Evolutionary conservation across 164 flowering plant genomes (phyloP).

Genomic region (Annona squamosa): DNA sequence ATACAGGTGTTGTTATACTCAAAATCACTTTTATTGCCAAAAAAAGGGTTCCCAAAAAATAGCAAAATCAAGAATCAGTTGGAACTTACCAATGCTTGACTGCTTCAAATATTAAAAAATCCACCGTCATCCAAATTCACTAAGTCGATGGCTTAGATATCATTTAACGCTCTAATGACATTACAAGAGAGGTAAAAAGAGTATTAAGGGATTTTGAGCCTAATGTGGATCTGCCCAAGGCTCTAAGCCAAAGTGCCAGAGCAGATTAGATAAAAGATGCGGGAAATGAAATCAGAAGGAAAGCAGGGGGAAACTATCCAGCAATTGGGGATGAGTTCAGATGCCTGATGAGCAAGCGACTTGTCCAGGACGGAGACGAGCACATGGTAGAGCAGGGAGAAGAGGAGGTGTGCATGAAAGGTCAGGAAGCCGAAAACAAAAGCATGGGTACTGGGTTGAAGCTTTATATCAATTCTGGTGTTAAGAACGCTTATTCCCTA

Average conservation of each 20-base stretch:
- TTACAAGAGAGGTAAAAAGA: background rate
- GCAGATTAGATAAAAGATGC: constrained; percentile 44
- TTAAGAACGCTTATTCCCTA: background rate
- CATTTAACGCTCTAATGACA: too few species aligned
- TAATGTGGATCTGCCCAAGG: constrained; percentile 47
- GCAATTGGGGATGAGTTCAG: constrained; percentile 35
- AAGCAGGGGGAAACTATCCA: constrained; percentile 22
- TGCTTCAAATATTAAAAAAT: too few species aligned
- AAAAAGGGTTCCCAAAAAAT: too few species aligned
- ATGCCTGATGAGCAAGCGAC: constrained; percentile 49
- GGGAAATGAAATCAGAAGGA: constrained; percentile 37
- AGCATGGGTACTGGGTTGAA: constrained; percentile 28
- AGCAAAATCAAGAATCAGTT: too few species aligned
- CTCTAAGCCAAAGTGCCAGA: constrained; percentile 59
- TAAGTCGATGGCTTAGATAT: too few species aligned
- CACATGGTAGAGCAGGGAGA: constrained; percentile 53
- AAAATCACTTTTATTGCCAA: too few species aligned
- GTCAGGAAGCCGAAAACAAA: constrained; percentile 39
- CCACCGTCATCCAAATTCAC: too few species aligned
- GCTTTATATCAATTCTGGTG: constrained; percentile 20
- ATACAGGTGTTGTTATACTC: too few species aligned
- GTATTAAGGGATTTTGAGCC: background rate
- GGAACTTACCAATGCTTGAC: too few species aligned
- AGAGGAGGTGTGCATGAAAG: constrained; percentile 60
- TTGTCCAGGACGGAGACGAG: constrained; percentile 55